phyloP scores from a whole-genome alignment of 1,139 yeast genomes.

The Blastobotrys malaysiensis region DNA sequence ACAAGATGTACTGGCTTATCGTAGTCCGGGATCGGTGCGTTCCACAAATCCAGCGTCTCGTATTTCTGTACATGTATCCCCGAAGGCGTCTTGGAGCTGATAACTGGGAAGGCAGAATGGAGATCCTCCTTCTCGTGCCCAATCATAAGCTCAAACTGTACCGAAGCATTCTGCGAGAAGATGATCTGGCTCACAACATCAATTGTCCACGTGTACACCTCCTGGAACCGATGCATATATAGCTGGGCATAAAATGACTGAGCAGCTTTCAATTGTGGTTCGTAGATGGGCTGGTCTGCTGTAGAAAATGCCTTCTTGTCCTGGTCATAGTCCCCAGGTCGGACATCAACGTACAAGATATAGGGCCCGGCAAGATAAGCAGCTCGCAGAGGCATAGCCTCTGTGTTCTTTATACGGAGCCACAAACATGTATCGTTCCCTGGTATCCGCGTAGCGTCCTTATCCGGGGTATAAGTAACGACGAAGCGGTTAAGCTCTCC shows the following conservation, averaged over 20 bases:
- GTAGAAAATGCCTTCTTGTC: constrained; percentile 52
- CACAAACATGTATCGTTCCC: constrained; percentile 35
- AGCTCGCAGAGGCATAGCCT: constrained; percentile 72
- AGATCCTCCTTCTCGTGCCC: constrained; percentile 48
- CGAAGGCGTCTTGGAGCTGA: constrained; percentile 11
- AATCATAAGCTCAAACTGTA: constrained; percentile 63
- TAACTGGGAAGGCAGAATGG: constrained; percentile 11
- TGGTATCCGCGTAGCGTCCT: constrained; percentile 6
- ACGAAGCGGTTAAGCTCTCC: constrained; percentile 54
- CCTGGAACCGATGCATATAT: constrained; percentile 41
- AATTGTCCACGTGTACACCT: constrained; percentile 66
- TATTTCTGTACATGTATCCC: constrained; percentile 43
- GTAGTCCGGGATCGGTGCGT: constrained; percentile 43
- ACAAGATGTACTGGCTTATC: constrained; percentile 62
- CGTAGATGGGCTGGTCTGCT: constrained; percentile 69
- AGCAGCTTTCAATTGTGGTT: constrained; percentile 70
- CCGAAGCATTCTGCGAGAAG: constrained; percentile 63
- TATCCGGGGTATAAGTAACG: constrained; percentile 40
- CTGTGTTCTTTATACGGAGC: constrained; percentile 68
- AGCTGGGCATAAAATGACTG: constrained; percentile 51
- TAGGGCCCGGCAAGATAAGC: constrained; percentile 90
- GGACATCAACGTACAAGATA: constrained; percentile 77
- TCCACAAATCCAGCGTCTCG: constrained; percentile 76
- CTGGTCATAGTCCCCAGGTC: constrained; percentile 58
- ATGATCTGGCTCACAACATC: constrained; percentile 84